A percentile compares a stretch with the other conserved stretches of the same genome.
Conservation (phyloP, 768 basidiomycete genomes). For the Vararia minispora region DNA sequence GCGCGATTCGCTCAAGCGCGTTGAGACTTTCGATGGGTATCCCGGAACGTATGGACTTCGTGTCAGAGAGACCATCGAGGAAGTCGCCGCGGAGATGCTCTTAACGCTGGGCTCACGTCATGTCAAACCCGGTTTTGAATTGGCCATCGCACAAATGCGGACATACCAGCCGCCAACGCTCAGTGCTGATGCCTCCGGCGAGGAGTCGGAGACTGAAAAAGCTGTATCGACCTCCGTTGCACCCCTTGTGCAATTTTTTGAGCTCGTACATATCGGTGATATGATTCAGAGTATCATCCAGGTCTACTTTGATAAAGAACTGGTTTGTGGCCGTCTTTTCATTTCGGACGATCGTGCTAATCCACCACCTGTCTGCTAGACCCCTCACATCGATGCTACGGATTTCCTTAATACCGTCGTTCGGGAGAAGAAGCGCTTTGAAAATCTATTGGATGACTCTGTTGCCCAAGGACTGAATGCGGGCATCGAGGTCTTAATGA, state of each 20-base stretch:
- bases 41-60: slow-evolving; percentile 80
- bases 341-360: slow-evolving; percentile 1
- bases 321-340: slow-evolving; percentile 37
- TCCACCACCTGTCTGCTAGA: slow-evolving; percentile 28
- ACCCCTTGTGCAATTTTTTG: slow-evolving; percentile 92
- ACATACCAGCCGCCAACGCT: slow-evolving; percentile 82
- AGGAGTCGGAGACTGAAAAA: slow-evolving; percentile 48
- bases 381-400: slow-evolving; percentile 80
- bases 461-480: slow-evolving; percentile 92
- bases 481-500: slow-evolving; percentile 93
- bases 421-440: slow-evolving; percentile 94
- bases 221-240: slow-evolving; percentile 40
- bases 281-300: slow-evolving; percentile 97
- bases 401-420: slow-evolving; percentile 92
- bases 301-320: slow-evolving; percentile 95
- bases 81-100: slow-evolving; percentile 80
- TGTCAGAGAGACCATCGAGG: slow-evolving; percentile 89
- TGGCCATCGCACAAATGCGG: slow-evolving; percentile 79
- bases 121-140: slow-evolving; percentile 64
- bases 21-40: slow-evolving; percentile 83
- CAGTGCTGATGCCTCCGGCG: slow-evolving; percentile 25
- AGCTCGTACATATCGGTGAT: slow-evolving; percentile 93
- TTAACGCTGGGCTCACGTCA: slow-evolving; percentile 71
- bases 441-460: slow-evolving; percentile 83
- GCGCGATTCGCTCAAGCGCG: slow-evolving; percentile 83